A percentile compares a stretch with the other conserved stretches of the same genome.
phyloP scores from a whole-genome alignment of 495 filamentous ascomycete genomes.

The Aeminium ludgeri region DNA sequence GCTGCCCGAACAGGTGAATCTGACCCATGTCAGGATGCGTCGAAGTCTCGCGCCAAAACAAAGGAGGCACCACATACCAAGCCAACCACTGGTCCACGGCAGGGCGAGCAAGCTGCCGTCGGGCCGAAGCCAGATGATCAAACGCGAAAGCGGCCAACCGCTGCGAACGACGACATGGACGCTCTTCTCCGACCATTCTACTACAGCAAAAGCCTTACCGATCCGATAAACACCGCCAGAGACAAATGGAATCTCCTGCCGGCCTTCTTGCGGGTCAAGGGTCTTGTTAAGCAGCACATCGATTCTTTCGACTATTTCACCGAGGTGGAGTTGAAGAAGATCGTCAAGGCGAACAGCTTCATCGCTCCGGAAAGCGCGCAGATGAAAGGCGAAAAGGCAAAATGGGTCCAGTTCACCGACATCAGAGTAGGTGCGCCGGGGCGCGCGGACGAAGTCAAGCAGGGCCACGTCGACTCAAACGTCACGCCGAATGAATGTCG shows the following conservation, averaged over 20 bases:
- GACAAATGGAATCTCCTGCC: conserved; percentile 96
- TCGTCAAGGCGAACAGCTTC: conserved; percentile 69
- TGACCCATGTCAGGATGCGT: not conserved
- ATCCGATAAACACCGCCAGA: conserved; percentile 78
- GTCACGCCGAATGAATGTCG: conserved; percentile 88
- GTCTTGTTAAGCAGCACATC: conserved; percentile 89
- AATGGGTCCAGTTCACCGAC: conserved; percentile 25
- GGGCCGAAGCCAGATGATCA: not conserved
- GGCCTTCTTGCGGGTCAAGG: conserved; percentile 93
- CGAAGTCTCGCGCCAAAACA: not conserved
- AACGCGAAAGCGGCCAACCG: conserved; percentile 1
- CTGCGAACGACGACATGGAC: conserved; percentile 30
- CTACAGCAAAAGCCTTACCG: conserved; percentile 79
- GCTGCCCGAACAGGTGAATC: not conserved
- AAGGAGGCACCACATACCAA: not conserved
- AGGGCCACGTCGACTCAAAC: conserved; percentile 36
- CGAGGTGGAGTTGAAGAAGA: conserved; percentile 87
- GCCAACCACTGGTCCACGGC: too few species aligned
- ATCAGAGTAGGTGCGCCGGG: conserved; percentile 69
- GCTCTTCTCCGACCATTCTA: conserved; percentile 90
- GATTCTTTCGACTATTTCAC: conserved; percentile 98
- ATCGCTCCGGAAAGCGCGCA: conserved; percentile 42
- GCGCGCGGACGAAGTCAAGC: conserved; percentile 52
- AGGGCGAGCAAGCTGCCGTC: not conserved
- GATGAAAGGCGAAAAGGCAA: not conserved